phyloP scores from a whole-genome alignment of 2,329 filamentous ascomycete genomes.

The Claviceps humidiphila region DNA sequence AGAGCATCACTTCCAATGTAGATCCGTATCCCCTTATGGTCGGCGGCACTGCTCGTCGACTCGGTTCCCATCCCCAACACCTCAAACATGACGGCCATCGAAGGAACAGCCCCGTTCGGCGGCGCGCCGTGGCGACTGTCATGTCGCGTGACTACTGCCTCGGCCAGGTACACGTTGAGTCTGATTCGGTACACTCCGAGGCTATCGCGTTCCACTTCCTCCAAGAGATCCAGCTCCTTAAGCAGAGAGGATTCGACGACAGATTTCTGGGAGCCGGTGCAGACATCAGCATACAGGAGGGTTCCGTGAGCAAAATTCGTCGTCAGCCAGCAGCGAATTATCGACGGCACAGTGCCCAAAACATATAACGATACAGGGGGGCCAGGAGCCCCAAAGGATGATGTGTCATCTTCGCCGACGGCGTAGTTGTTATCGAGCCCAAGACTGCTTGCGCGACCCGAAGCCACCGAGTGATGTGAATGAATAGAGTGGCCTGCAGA shows the following conservation, averaged over 20 bases:
- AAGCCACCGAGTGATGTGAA: slow-evolving; percentile 54
- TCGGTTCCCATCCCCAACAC: slow-evolving; percentile 42
- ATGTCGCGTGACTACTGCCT: slow-evolving; percentile 69
- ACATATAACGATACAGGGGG: slow-evolving; percentile 77
- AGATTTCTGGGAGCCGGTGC: slow-evolving; percentile 81
- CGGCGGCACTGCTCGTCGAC: slow-evolving; percentile 21
- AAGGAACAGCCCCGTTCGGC: slow-evolving; percentile 58
- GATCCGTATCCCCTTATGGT: slow-evolving; percentile 58
- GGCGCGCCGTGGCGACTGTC: slow-evolving; percentile 61
- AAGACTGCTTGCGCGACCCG: slow-evolving; percentile 75
- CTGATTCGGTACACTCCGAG: slow-evolving; percentile 58
- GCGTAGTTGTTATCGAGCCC: slow-evolving; percentile 62
- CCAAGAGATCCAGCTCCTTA: slow-evolving; percentile 56
- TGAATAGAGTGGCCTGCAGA: slow-evolving; percentile 76
- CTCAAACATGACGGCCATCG: slow-evolving; percentile 67
- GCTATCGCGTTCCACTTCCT: slow-evolving; percentile 50
- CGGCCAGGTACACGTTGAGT: slow-evolving; percentile 76
- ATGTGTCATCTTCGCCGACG: slow-evolving; percentile 49
- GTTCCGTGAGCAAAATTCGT: slow-evolving; percentile 81
- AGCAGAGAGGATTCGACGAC: slow-evolving; percentile 65
- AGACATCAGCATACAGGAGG: slow-evolving; percentile 81
- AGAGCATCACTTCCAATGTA: slow-evolving; percentile 85
- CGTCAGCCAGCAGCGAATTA: slow-evolving; percentile 91
- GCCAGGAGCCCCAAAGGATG: slow-evolving; percentile 56
- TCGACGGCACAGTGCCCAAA: slow-evolving; percentile 78